Conservation (phyloP, 106 monocot species). For the Dioscorea zingiberensis region DNA sequence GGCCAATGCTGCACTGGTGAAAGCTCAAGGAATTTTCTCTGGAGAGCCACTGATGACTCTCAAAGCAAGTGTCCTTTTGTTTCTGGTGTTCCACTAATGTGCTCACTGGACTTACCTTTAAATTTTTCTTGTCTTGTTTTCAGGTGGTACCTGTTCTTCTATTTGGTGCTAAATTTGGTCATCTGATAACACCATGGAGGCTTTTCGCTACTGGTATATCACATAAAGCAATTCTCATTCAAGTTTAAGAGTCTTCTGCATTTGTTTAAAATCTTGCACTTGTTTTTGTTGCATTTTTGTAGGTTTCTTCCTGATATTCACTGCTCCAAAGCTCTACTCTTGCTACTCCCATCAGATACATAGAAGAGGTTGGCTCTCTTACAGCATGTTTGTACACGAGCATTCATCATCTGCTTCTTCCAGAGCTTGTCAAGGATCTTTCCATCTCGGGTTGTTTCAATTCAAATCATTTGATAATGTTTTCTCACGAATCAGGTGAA, state of each 20-base stretch:
- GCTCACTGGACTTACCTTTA: too few relatives aligned
- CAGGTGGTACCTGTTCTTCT: conserved; percentile 64
- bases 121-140: neutral
- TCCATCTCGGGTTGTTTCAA: neutral
- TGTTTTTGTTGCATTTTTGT: conserved; percentile 1
- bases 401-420: neutral
- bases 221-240: neutral
- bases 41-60: conserved; percentile 89
- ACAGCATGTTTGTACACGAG: neutral
- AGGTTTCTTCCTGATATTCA: conserved; percentile 61
- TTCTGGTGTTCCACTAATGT: neutral
- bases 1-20: conserved; percentile 47
- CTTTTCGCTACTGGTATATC: conserved; percentile 39
- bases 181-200: conserved; percentile 56
- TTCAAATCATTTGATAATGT: neutral
- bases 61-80: conserved; percentile 34
- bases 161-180: conserved; percentile 50
- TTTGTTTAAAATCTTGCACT: neutral
- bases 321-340: conserved; percentile 49
- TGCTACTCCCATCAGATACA: conserved; percentile 33
- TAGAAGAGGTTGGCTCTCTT: conserved; percentile 20
- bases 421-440: too few relatives aligned
- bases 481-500: conserved; percentile 42
- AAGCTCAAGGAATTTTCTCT: conserved; percentile 56
- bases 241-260: neutral